These are phyloP conservation scores for Globisporangium spinosum DNA, from an alignment of 352 stramenopile genomes.

Conservation along the genomic window DNA sequence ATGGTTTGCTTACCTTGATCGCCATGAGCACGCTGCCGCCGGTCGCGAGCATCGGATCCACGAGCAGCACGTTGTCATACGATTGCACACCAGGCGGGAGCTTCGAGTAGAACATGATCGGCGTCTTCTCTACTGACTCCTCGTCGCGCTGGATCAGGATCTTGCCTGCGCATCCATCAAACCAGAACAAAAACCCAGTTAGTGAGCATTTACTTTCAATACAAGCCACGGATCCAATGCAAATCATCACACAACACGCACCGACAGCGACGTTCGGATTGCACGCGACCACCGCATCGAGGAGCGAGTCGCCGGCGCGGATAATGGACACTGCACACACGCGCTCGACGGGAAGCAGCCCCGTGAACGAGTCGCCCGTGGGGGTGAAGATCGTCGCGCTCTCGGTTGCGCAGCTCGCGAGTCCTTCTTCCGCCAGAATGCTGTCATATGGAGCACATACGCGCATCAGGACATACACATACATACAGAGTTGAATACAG, in stretches of 20 bases:
- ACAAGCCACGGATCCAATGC: not conserved
- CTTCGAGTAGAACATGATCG: constrained; percentile 94
- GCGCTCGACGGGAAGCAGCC: constrained; percentile 46
- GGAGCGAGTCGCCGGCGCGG: constrained; percentile 85
- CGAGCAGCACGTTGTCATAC: constrained; percentile 90
- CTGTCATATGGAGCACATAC: constrained; percentile 22
- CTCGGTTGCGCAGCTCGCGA: constrained; percentile 58
- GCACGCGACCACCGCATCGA: constrained; percentile 89
- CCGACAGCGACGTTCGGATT: constrained; percentile 82
- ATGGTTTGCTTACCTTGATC: constrained; percentile 62
- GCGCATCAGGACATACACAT: not conserved
- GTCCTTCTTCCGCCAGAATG: constrained; percentile 67
- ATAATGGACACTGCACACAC: constrained; percentile 94
- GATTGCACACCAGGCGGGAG: constrained; percentile 80
- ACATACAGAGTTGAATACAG: not conserved
- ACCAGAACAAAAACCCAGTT: not conserved
- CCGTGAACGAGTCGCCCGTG: constrained; percentile 60
- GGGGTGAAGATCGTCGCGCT: constrained; percentile 59
- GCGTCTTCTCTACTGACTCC: constrained; percentile 75
- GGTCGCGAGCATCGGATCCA: constrained; percentile 96
- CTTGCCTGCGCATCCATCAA: constrained; percentile 63
- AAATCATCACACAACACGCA: constrained; percentile 14
- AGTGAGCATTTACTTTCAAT: not conserved
- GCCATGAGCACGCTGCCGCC: constrained; percentile 87
- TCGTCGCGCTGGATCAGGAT: constrained; percentile 97